These are phyloP conservation scores for Petunia hybrid DNA, from an alignment of 305 asterid species.

Conservation along the genomic window DNA sequence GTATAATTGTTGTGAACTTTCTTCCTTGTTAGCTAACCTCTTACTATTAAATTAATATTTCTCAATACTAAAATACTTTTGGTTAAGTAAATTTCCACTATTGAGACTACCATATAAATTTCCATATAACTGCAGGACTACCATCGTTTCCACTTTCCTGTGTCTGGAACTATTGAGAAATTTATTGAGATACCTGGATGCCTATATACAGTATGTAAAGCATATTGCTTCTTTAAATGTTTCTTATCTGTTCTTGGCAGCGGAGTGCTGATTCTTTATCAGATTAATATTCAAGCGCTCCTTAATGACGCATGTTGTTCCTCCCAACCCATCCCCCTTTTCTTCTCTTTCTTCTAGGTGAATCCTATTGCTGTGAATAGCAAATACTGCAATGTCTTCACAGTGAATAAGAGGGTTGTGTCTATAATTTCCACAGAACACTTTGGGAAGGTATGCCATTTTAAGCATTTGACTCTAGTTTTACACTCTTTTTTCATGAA, in stretches of 20 bases:
- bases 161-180: constrained; percentile 90
- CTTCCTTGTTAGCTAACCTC: constrained; percentile 36
- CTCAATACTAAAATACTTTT: constrained; percentile 29
- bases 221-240: constrained; percentile 31
- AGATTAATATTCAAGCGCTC: constrained; percentile 36
- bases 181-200: constrained; percentile 87
- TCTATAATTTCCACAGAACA: constrained; percentile 80
- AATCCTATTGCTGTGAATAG: constrained; percentile 99
- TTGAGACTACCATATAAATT: not conserved
- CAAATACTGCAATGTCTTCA: constrained; percentile 98
- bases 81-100: constrained; percentile 15
- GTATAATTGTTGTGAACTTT: constrained; percentile 45
- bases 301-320: constrained; percentile 35
- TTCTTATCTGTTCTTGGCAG: constrained; percentile 9
- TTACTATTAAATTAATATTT: constrained; percentile 13
- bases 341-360: constrained; percentile 62
- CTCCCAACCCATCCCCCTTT: constrained; percentile 24
- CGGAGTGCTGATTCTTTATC: constrained; percentile 25
- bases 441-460: constrained; percentile 89
- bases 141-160: constrained; percentile 95
- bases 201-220: constrained; percentile 78
- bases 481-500: not conserved
- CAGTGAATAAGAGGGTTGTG: constrained; percentile 92
- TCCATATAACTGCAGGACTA: constrained; percentile 73
- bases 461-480: constrained; percentile 27